Evolutionary conservation across 2,329 filamentous ascomycete genomes (phyloP).

Genomic region (Penicillium sclerotigenum): DNA sequence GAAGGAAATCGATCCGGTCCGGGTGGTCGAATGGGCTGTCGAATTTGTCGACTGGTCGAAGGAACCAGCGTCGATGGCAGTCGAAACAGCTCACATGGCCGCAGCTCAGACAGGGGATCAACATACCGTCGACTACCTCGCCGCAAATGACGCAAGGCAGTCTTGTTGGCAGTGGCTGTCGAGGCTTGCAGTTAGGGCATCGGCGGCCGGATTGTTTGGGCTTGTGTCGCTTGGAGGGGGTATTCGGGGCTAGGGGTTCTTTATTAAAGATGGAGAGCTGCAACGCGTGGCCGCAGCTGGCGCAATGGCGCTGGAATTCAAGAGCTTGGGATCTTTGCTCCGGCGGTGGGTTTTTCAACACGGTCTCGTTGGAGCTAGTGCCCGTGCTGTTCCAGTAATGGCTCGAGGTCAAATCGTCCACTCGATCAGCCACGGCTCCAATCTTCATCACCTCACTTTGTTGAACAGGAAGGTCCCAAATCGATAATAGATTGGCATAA

Average conservation of each 20-base stretch:
- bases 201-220: constrained; percentile 16
- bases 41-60: constrained; percentile 13
- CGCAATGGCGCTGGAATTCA: constrained; percentile 44
- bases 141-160: constrained; percentile 46
- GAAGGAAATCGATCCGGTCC: constrained; percentile 18
- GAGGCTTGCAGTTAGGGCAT: constrained; percentile 39
- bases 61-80: constrained; percentile 46
- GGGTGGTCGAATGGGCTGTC: constrained; percentile 8
- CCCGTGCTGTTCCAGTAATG: constrained; percentile 26
- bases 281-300: constrained; percentile 39
- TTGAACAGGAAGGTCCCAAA: constrained; percentile 56
- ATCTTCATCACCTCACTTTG: constrained; percentile 59
- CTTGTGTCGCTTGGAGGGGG: constrained; percentile 21
- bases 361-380: constrained; percentile 27
- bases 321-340: constrained; percentile 29
- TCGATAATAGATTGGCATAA: constrained; percentile 59
- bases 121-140: constrained; percentile 43
- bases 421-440: constrained; percentile 43
- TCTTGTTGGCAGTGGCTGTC: constrained; percentile 32
- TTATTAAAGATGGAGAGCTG: constrained; percentile 38
- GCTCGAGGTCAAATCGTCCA: constrained; percentile 20
- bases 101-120: constrained; percentile 47
- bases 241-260: constrained; percentile 14
- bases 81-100: constrained; percentile 48
- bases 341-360: constrained; percentile 23